A percentile compares a stretch with the other conserved stretches of the same genome.
Conservation (phyloP, 2,329 filamentous ascomycete species). For the Hymenoscyphus fructigenus region DNA sequence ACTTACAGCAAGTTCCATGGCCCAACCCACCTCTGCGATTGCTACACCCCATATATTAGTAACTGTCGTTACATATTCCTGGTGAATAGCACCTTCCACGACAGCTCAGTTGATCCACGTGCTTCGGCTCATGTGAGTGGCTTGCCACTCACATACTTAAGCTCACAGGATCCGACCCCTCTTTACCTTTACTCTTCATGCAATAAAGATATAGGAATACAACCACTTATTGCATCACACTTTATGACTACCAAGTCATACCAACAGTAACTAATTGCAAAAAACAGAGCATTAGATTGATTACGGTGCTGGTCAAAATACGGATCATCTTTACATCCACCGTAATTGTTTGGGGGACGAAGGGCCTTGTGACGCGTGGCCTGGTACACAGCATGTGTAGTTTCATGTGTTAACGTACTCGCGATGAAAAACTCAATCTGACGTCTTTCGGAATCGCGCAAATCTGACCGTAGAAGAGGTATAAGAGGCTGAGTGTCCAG, state of each 20-base stretch:
- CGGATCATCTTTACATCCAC: not conserved
- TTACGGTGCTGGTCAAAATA: not conserved
- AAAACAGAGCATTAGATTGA: not conserved
- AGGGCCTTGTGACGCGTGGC: not conserved
- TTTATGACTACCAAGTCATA: too few species aligned
- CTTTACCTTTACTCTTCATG: too few species aligned
- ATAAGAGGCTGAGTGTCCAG: not conserved
- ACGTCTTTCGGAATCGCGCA: not conserved
- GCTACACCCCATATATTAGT: not conserved
- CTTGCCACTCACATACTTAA: too few species aligned
- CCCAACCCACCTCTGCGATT: not conserved
- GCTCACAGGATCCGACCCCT: too few species aligned
- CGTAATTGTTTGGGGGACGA: not conserved
- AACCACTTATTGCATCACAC: too few species aligned
- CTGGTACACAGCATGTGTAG: not conserved
- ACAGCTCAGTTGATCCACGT: too few species aligned
- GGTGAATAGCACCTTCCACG: too few species aligned
- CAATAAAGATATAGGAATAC: too few species aligned
- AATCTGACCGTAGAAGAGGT: not conserved
- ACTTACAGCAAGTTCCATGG: not conserved
- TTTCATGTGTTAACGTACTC: not conserved
- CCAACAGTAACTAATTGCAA: not conserved
- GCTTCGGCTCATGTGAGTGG: too few species aligned
- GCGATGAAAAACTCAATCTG: not conserved
- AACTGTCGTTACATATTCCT: too few species aligned